Evolutionary conservation across 2,329 filamentous ascomycete species (phyloP).

Genomic region (Alternaria gansuensis): DNA sequence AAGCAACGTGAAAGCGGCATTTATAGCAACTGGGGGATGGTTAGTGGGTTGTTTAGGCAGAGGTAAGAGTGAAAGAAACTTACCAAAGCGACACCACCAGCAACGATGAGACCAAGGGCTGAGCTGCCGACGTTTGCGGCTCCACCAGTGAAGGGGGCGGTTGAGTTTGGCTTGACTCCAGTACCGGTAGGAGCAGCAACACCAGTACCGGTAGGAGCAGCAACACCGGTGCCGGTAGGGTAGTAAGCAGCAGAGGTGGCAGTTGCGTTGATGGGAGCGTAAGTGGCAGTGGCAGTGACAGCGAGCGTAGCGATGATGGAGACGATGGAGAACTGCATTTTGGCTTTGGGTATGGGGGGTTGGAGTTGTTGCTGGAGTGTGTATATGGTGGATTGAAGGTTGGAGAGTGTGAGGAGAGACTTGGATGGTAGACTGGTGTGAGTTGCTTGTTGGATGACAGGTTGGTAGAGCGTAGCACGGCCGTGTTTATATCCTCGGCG

Average conservation of each 20-base stretch:
- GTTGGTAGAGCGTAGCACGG: neutral
- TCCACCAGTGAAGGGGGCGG: slow-evolving; percentile 41
- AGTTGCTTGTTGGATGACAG: slow-evolving; percentile 7
- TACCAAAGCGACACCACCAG: slow-evolving; percentile 47
- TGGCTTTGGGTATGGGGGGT: slow-evolving; percentile 21
- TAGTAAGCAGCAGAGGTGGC: slow-evolving; percentile 30
- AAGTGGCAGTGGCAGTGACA: slow-evolving; percentile 40
- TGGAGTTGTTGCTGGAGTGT: neutral
- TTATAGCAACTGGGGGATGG: slow-evolving; percentile 21
- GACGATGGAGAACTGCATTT: slow-evolving; percentile 48
- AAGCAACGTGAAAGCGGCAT: neutral
- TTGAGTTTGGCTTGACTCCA: slow-evolving; percentile 26
- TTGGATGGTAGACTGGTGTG: slow-evolving; percentile 1
- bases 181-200: slow-evolving; percentile 24
- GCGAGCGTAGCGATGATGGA: slow-evolving; percentile 38
- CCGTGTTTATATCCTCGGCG: slow-evolving; percentile 19
- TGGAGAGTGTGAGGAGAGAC: neutral
- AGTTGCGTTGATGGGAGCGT: slow-evolving; percentile 39
- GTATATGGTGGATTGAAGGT: neutral
- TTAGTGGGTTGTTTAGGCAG: slow-evolving; percentile 12
- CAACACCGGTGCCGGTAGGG: slow-evolving; percentile 40
- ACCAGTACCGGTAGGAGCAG: slow-evolving; percentile 27
- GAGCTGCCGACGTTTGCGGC: slow-evolving; percentile 39
- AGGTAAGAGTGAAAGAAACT: slow-evolving; percentile 6
- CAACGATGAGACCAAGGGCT: slow-evolving; percentile 40